Base-by-base conservation (phyloP, 2,329 filamentous ascomycete species). In the Ascochyta fabae region DNA sequence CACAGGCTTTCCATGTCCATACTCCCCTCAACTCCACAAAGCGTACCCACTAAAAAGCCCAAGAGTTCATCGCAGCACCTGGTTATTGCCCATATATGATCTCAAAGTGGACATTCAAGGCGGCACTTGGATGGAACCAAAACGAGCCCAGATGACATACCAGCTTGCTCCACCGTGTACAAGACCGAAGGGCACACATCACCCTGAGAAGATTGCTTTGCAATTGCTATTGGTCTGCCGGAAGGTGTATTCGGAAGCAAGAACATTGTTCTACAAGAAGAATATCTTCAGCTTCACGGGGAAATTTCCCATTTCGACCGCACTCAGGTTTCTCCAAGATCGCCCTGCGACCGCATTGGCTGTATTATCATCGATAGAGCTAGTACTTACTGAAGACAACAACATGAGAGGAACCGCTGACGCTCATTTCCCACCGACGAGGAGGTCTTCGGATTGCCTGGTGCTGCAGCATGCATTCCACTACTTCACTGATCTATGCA, bases 311-410 rank as follows among this genome's bases (percentile, higher is more conserved):
- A 54, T 71, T 15, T 61, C 68, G 24, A 69, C 66, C 24, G 65
- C 64, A 3, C 60, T 68, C 9, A 58, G 54, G 0, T 71, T 70
- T 29, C 52, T 71, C 6, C 57, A 61, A 38, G 67, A 70, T 26
- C 57, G 64, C 31, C 50, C 67, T 15, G 27, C 55, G 3, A 42
- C 36, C 15, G 65, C 60, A 10, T 58, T 64, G 8, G 46, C 44
- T 26, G 41, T 48, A 10, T 60, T 70, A 10, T 52, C 27, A 1
- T 62, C 64, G 7, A 39, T 69, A 13, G 54, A 67, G 16, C 40
- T 70, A 15, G 36, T 45, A 15, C 45, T 70, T 5, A 56, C 47
- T 15, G 66, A 70, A 46, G 58, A 53, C 23, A 61, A 56, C 48
- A 66, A 66, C 13, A 59, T 63, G 44, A 59, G 56, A 13, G 59